Base-by-base conservation (phyloP, 768 basidiomycete genomes). In the Leccinum broughii region DNA sequence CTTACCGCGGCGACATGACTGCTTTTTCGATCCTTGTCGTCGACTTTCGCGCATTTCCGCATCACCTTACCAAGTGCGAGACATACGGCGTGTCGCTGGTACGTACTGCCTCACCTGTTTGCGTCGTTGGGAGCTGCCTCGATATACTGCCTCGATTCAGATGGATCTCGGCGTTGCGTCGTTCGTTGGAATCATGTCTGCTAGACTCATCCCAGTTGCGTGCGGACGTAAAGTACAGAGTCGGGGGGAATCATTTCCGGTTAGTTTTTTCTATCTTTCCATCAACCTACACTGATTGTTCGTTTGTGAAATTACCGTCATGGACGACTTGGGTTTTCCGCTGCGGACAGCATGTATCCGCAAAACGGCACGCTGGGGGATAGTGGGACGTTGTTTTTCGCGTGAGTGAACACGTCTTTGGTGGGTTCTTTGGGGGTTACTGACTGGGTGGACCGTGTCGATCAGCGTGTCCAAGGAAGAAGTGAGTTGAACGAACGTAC, bases 321-420 rank as follows among this genome's bases (percentile, higher is more conserved):
- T 51, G 6, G 30, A 15, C 30, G 22, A 15, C 9, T 14, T 51
- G 11, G 51, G 8, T 24, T 26, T 11, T 53, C 51, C 41, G 41
- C 41, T 41, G 17, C 17, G 44, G 20, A 37, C 20, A 63, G 85
- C 11, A 76, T 84, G 8, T 88, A 70, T 70, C 79, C 77, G 44
- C 87, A 89, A 70, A 84, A 88, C 62, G 87, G 87, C 1, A 68
- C 81, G 4, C 17, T 32, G 15, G 87, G 85, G 2, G 52, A 80
- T 51, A 82, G 70, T 35, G 76, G 77, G 0, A 79, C 81, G 5
- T 69, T 88, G 30, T 90, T 89, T 71, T 76, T 86, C 17, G 84
- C 83, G 83, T 85, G 68, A 65, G 83, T 72, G 1, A 20, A 20
- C n/a, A 1, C 24, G 6, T 10, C 4, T 15, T 20, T 20, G n/a